These are phyloP conservation scores for Nyssa sinensis DNA, from an alignment of 148 eudicot genomes.

Conservation along the genomic window DNA sequence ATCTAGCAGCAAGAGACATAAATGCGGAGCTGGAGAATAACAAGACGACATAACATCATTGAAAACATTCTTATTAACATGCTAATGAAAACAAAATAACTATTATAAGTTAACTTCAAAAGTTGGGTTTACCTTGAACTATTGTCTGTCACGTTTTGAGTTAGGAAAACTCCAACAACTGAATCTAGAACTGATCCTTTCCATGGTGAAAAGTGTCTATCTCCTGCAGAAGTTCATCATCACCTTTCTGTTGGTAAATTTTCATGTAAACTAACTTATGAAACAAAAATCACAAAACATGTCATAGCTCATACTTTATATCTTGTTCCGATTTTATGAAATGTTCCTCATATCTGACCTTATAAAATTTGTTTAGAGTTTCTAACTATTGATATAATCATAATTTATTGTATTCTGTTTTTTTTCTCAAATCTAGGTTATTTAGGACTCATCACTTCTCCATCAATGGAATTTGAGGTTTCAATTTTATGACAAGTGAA, in stretches of 20 bases:
- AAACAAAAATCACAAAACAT: no score
- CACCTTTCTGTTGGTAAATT: neutral
- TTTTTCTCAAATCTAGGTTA: no score
- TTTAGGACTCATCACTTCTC: no score
- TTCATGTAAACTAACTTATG: neutral
- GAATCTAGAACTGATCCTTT: slow-evolving; percentile 55
- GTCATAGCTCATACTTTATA: no score
- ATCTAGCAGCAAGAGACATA: slow-evolving; percentile 30
- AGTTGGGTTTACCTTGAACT: slow-evolving; percentile 27
- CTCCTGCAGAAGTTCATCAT: slow-evolving; percentile 26
- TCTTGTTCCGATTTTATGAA: no score
- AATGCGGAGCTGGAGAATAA: slow-evolving; percentile 31
- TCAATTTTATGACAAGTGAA: no score
- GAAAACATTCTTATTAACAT: neutral
- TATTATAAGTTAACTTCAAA: neutral
- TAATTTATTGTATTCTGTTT: no score
- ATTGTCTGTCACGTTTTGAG: slow-evolving; percentile 44
- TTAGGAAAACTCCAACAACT: slow-evolving; percentile 42
- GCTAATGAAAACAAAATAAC: neutral
- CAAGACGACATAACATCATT: neutral
- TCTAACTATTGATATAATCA: no score
- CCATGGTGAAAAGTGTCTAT: slow-evolving; percentile 44
- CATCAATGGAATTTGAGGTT: no score
- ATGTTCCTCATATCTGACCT: no score
- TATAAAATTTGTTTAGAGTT: no score